A percentile compares a stretch with the other conserved stretches of the same genome.
Conservation (phyloP, 2,329 filamentous ascomycete genomes). For the Venturia nashicola region DNA sequence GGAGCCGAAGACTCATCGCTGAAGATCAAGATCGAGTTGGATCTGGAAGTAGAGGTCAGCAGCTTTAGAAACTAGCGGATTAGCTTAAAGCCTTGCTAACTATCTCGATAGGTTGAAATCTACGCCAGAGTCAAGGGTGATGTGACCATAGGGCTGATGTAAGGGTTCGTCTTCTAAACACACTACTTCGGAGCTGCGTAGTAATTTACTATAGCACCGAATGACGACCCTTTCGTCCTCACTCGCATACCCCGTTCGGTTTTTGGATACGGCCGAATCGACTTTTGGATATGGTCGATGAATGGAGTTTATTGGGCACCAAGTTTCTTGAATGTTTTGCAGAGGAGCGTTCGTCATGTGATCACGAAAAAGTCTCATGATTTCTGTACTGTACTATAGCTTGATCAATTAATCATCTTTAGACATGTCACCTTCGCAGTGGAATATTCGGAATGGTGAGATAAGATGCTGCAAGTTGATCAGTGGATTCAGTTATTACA, state of each 20-base stretch:
- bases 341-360: background rate
- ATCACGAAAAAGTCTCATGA: background rate
- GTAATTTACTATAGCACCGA: conserved; percentile 1
- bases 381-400: background rate
- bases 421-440: background rate
- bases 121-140: conserved; percentile 22
- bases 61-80: no score
- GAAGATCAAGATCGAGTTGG: conserved; percentile 31
- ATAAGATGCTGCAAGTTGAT: no score
- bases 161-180: conserved; percentile 3
- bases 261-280: background rate
- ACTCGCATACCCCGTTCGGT: background rate
- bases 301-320: background rate
- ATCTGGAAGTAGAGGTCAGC: conserved; percentile 22
- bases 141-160: conserved; percentile 21
- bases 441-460: no score
- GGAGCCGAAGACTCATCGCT: conserved; percentile 25
- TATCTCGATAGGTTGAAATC: conserved; percentile 16
- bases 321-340: background rate
- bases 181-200: background rate
- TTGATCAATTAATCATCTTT: background rate
- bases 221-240: background rate
- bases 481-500: no score
- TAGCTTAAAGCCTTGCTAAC: background rate
- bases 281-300: no score